Base-by-base conservation (phyloP, 2,329 filamentous ascomycete species). In the Aspergillus sp. region DNA sequence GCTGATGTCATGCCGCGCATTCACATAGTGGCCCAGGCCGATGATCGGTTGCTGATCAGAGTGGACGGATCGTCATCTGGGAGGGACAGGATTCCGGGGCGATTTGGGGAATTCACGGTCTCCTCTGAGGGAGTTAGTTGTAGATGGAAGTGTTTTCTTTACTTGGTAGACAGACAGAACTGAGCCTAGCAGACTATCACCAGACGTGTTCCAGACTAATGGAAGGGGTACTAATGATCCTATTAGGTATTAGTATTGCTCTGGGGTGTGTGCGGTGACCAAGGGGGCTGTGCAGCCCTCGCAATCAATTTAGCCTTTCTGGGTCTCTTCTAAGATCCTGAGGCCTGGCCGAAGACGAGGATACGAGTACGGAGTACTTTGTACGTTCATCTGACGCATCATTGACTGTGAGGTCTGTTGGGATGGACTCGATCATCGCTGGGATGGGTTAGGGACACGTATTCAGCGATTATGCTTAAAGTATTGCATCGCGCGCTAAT, bases 1-100 rank as follows among this genome's bases (percentile, higher is more conserved):
- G 30, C 20, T 42, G 43, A 53, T 44, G 51, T 50, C 51, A 53
- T 50, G 43, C 35, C 47, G 48, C 48, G 40, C 43, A 52, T 49
- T 49, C 45, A 35, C 16, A 43, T 43, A 45, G 26, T 43, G 47
- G 47, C 19, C 42, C 14, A 22, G 14, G 30, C 17, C n/a, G 38
- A 50, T 43, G 48, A 50, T 48, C 32, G 17, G 20, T 24, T 52
- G 50, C 33, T 38, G 50, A 52, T 52, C 50, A 52, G 45, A 40
- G 50, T 38, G 45, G 24, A 19, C 36, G 26, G 38, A 49, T 20
- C 22, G 17, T 19, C 40, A 7, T 22, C 22, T 22, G 22, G 22
- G 22, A 22, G 22, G 22, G 22, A 22, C 22, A 22, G 22, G 2
- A 22, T 22, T 22, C 22, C 5, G 22, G 22, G 22, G 22, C 22